Evolutionary conservation across 257 asterid genomes (phyloP).

Genomic region (Solanum ossicruentum): DNA sequence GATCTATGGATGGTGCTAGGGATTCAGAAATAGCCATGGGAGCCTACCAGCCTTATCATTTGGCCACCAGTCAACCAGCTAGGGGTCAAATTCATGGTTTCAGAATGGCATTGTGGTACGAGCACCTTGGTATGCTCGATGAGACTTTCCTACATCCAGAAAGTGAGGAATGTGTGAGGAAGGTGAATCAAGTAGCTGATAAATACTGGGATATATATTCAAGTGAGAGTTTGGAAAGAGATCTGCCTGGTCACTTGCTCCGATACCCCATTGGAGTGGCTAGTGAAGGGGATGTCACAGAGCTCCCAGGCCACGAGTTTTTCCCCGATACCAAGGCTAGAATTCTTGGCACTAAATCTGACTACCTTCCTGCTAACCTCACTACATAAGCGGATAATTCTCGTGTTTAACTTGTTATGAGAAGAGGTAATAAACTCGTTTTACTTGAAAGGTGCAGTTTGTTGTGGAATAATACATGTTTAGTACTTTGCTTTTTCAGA

Average conservation of each 20-base stretch:
- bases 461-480: neutral
- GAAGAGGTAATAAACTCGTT: neutral
- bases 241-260: constrained; percentile 70
- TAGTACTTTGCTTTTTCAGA: neutral
- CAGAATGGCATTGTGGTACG: constrained; percentile 84
- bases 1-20: constrained; percentile 94
- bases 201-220: constrained; percentile 70
- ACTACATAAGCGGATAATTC: constrained; percentile 28
- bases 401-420: neutral
- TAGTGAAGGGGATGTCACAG: constrained; percentile 42
- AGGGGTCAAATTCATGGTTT: constrained; percentile 85
- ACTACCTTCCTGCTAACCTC: constrained; percentile 71
- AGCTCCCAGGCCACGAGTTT: constrained; percentile 57
- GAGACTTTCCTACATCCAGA: constrained; percentile 53
- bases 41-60: constrained; percentile 69
- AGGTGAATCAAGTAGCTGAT: constrained; percentile 50
- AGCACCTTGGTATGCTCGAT: constrained; percentile 83
- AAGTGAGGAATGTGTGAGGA: constrained; percentile 34
- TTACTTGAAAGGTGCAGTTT: neutral
- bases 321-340: constrained; percentile 72
- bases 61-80: constrained; percentile 42
- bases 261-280: constrained; percentile 55
- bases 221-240: constrained; percentile 30
- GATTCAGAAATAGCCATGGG: constrained; percentile 91
- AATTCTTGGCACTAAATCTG: constrained; percentile 52